Percentiles rank a stretch among this genome's conserved stretches.
Conservation (phyloP, 2,329 filamentous ascomycete genomes). For the Lachnellula hyalina region DNA sequence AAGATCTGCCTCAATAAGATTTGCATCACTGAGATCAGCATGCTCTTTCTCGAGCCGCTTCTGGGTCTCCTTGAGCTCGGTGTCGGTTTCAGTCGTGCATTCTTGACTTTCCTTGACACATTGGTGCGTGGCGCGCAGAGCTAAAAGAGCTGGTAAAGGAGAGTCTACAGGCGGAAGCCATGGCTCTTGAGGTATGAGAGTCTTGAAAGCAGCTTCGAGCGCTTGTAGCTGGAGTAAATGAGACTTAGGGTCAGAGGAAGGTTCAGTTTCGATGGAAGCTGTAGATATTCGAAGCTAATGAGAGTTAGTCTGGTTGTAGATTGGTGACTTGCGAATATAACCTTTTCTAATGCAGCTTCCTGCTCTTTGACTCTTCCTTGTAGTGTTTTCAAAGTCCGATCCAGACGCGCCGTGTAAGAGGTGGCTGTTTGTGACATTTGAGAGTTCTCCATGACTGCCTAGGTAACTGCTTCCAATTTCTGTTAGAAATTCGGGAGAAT, state of each 20-base stretch:
- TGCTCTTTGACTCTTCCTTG: slow-evolving; percentile 52
- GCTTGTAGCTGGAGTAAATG: slow-evolving; percentile 42
- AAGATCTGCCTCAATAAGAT: slow-evolving; percentile 48
- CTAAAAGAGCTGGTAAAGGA: slow-evolving; percentile 64
- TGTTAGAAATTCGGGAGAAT: background rate
- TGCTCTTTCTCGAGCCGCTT: slow-evolving; percentile 47
- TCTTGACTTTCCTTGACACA: slow-evolving; percentile 59
- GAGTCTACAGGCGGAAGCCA: slow-evolving; percentile 64
- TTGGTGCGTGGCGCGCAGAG: slow-evolving; percentile 60
- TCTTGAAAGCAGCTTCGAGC: slow-evolving; percentile 61
- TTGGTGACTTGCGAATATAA: slow-evolving; percentile 21
- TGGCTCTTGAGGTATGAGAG: slow-evolving; percentile 55
- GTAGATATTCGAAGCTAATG: slow-evolving; percentile 26
- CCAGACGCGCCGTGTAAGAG: slow-evolving; percentile 50
- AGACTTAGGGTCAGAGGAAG: slow-evolving; percentile 29
- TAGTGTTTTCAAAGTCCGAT: slow-evolving; percentile 63
- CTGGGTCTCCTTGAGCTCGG: slow-evolving; percentile 39
- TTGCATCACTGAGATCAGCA: slow-evolving; percentile 48
- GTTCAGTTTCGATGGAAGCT: slow-evolving; percentile 20
- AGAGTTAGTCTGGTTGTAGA: background rate
- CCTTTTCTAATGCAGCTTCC: slow-evolving; percentile 45
- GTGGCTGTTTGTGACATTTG: slow-evolving; percentile 31
- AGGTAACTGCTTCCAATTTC: background rate
- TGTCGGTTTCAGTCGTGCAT: slow-evolving; percentile 45
- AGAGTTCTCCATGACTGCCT: slow-evolving; percentile 8